Evolutionary conservation across 2,329 filamentous ascomycete genomes (phyloP).

Genomic region (Alternaria infectoria): DNA sequence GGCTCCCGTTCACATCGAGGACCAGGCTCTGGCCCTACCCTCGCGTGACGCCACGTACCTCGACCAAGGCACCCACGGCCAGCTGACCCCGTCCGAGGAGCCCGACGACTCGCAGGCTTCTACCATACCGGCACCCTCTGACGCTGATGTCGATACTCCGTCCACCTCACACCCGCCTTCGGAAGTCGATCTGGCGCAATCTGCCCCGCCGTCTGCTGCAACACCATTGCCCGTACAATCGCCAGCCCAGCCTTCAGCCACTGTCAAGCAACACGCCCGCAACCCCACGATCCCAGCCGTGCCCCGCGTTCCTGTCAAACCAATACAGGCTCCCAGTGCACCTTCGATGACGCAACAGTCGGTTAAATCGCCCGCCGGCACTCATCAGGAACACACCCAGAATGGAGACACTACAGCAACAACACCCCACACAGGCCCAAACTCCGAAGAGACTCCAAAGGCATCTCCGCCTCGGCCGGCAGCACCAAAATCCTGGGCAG

Average conservation of each 20-base stretch:
- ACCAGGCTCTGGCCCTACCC: constrained; percentile 58
- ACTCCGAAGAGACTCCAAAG: constrained; percentile 47
- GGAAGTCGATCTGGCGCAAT: constrained; percentile 61
- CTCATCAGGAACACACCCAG: constrained; percentile 16
- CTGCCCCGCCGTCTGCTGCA: constrained; percentile 61
- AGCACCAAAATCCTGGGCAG: constrained; percentile 69
- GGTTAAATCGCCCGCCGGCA: constrained; percentile 31
- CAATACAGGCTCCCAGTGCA: constrained; percentile 48
- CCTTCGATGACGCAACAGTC: constrained; percentile 47
- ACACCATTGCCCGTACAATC: constrained; percentile 56
- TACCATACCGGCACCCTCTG: constrained; percentile 53
- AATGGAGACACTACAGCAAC: constrained; percentile 12
- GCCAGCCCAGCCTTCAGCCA: constrained; percentile 38
- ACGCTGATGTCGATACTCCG: constrained; percentile 61
- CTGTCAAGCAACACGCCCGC: constrained; percentile 47
- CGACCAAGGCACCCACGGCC: constrained; percentile 24
- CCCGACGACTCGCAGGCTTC: constrained; percentile 51
- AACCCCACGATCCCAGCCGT: constrained; percentile 56
- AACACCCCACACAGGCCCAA: constrained; percentile 15
- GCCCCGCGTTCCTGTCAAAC: constrained; percentile 59
- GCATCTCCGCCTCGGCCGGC: constrained; percentile 57
- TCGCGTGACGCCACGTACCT: constrained; percentile 38
- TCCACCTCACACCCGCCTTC: constrained; percentile 65
- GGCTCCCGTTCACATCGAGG: constrained; percentile 47
- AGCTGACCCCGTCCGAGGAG: constrained; percentile 51